Conservation (phyloP, 768 basidiomycete genomes). For the Leccinellum rugosiceps region DNA sequence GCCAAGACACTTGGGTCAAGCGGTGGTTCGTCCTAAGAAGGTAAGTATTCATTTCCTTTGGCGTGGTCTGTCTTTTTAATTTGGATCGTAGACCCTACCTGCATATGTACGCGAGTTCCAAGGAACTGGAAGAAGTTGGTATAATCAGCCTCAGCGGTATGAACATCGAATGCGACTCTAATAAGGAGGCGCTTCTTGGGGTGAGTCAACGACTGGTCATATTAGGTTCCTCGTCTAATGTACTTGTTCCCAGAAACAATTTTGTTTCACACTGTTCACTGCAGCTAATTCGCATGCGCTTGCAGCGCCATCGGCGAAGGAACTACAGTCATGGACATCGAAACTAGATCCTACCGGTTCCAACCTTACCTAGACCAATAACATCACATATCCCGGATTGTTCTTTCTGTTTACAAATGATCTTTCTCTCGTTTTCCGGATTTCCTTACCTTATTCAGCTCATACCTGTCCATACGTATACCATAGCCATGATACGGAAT, state of each 20-base stretch:
- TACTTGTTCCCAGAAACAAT: conserved; percentile 56
- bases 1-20: conserved; percentile 75
- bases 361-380: conserved; percentile 37
- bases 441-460: conserved; percentile 19
- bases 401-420: neutral
- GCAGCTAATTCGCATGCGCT: conserved; percentile 89
- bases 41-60: conserved; percentile 37
- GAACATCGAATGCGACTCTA: conserved; percentile 80
- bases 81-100: conserved; percentile 74
- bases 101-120: conserved; percentile 79
- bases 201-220: conserved; percentile 43
- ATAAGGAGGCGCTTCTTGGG: conserved; percentile 83
- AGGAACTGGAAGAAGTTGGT: conserved; percentile 79
- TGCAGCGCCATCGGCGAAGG: conserved; percentile 77
- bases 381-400: neutral
- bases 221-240: neutral
- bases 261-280: conserved; percentile 89
- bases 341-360: conserved; percentile 82
- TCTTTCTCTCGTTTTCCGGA: neutral
- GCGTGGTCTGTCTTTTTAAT: neutral
- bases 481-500: conserved; percentile 20
- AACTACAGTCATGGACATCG: conserved; percentile 79
- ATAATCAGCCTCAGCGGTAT: conserved; percentile 82
- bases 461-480: conserved; percentile 25
- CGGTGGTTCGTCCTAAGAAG: conserved; percentile 86